Evolutionary conservation across 2,329 filamentous ascomycete species (phyloP).

Genomic region (Paecilomyces dactylethromorphus): DNA sequence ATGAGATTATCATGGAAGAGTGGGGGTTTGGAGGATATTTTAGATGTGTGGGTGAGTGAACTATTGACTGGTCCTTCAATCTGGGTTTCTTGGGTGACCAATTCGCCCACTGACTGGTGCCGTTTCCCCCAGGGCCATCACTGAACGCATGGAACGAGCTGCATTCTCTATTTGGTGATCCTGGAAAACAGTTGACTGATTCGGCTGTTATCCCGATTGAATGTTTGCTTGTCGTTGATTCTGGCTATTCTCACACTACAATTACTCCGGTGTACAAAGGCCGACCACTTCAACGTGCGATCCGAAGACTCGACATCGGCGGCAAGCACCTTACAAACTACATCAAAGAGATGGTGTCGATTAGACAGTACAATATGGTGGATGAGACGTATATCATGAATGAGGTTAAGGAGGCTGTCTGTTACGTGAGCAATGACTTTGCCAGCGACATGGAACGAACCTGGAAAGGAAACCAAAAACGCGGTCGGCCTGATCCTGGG

Average conservation of each 20-base stretch:
- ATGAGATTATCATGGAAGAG: constrained; percentile 96
- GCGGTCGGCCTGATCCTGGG: constrained; percentile 16
- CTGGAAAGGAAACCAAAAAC: constrained; percentile 66
- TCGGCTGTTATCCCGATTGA: constrained; percentile 55
- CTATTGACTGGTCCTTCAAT: background rate
- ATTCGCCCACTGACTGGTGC: background rate
- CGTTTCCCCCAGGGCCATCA: constrained; percentile 50
- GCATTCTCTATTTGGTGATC: constrained; percentile 60
- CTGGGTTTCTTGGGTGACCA: background rate
- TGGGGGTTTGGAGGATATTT: constrained; percentile 88
- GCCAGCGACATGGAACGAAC: constrained; percentile 67
- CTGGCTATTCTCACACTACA: constrained; percentile 87
- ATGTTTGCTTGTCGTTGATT: constrained; percentile 81
- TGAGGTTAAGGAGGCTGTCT: constrained; percentile 87
- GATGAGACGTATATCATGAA: constrained; percentile 92
- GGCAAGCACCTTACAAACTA: constrained; percentile 93
- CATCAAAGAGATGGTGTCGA: constrained; percentile 78
- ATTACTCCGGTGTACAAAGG: constrained; percentile 80
- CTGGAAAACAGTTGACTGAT: constrained; percentile 37
- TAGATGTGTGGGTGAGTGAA: constrained; percentile 60
- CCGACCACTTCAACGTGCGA: constrained; percentile 69
- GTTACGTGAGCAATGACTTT: constrained; percentile 77
- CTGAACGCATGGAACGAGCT: constrained; percentile 80
- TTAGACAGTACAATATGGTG: constrained; percentile 91
- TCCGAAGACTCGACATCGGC: constrained; percentile 81